Evolutionary conservation across 192 early-diverging fungal species (phyloP).

Genomic region (Podila clonocystis): DNA sequence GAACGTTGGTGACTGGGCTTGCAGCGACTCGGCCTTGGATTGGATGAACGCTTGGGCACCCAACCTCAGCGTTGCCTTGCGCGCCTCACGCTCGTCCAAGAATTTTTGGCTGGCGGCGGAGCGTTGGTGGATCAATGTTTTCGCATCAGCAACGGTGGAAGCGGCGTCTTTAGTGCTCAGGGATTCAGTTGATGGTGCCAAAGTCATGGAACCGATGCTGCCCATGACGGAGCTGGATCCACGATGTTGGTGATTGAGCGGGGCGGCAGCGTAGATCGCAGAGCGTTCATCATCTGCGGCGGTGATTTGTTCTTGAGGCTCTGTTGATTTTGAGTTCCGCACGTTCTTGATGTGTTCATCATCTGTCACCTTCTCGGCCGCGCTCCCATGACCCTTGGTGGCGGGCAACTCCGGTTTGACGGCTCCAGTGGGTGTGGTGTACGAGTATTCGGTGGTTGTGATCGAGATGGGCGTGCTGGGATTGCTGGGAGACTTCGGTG

Average conservation of each 20-base stretch:
- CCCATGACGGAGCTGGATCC: conserved; percentile 5
- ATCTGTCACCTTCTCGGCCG: conserved; percentile 21
- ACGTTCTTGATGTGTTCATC: background rate
- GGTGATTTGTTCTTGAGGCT: background rate
- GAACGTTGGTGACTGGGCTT: conserved; percentile 10
- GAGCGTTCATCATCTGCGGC: background rate
- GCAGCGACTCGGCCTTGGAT: conserved; percentile 18
- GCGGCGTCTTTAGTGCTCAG: conserved; percentile 7
- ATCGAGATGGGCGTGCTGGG: background rate
- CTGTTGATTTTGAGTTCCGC: background rate
- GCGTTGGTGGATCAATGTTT: background rate
- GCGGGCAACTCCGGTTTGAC: background rate
- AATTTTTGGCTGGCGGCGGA: conserved; percentile 12
- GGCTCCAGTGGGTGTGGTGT: background rate
- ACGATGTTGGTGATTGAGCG: conserved; percentile 1
- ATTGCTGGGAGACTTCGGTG: background rate
- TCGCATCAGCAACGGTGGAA: background rate
- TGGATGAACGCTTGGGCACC: conserved; percentile 26
- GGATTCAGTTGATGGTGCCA: conserved; percentile 26
- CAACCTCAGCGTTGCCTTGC: conserved; percentile 18
- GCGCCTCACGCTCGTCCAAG: conserved; percentile 23
- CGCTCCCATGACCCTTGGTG: background rate
- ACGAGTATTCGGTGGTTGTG: background rate
- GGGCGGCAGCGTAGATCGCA: background rate
- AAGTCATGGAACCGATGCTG: conserved; percentile 26